Conservation (phyloP, 805 yeast genomes). For the Teunomyces pallodes region DNA sequence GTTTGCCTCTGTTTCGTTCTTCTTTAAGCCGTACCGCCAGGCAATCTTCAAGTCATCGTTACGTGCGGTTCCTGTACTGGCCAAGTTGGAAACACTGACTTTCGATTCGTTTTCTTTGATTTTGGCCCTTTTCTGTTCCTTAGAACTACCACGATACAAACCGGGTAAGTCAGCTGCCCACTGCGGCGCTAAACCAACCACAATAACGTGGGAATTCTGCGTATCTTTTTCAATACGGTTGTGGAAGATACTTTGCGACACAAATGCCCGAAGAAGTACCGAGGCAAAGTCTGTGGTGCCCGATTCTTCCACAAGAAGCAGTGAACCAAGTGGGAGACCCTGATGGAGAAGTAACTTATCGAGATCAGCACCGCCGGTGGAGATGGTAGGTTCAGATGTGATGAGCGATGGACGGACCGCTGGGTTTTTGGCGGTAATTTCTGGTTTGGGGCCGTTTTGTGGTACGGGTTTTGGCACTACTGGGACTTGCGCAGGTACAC, state of each 20-base stretch:
- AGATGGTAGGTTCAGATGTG: slow-evolving; percentile 70
- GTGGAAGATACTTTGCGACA: slow-evolving; percentile 74
- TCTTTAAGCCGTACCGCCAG: slow-evolving; percentile 77
- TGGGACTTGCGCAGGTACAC: not conserved
- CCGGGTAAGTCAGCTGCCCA: slow-evolving; percentile 81
- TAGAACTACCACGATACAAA: slow-evolving; percentile 63
- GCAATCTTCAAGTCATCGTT: slow-evolving; percentile 74
- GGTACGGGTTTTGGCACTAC: not conserved
- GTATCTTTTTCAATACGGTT: slow-evolving; percentile 44
- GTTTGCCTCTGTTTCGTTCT: slow-evolving; percentile 12
- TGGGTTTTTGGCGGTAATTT: not conserved
- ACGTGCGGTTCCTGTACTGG: slow-evolving; percentile 17
- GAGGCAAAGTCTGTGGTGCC: slow-evolving; percentile 88
- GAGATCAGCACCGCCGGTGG: slow-evolving; percentile 77
- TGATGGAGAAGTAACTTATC: slow-evolving; percentile 75
- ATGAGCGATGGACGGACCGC: slow-evolving; percentile 75
- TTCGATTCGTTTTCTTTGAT: slow-evolving; percentile 58
- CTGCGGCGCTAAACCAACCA: slow-evolving; percentile 52
- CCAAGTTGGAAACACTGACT: slow-evolving; percentile 65
- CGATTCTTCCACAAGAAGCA: slow-evolving; percentile 72
- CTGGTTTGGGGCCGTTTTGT: not conserved
- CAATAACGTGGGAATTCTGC: slow-evolving; percentile 53
- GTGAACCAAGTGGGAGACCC: slow-evolving; percentile 79
- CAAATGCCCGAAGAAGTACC: slow-evolving; percentile 63
- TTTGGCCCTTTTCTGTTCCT: slow-evolving; percentile 60